Evolutionary conservation across 768 basidiomycete genomes (phyloP).

Genomic region (Agrocybe chaxingu): DNA sequence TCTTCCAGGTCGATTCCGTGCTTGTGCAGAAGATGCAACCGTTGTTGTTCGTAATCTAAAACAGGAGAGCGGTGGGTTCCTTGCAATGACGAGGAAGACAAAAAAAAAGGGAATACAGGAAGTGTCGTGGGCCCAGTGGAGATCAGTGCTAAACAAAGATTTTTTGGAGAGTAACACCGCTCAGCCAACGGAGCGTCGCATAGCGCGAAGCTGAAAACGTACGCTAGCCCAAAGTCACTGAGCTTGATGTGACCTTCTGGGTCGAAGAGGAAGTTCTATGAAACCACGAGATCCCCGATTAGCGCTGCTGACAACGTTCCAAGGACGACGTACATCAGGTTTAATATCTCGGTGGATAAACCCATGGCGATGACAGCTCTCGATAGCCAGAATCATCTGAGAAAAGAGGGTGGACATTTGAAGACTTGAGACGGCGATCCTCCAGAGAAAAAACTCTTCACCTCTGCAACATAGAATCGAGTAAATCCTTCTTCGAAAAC

Average conservation of each 20-base stretch:
- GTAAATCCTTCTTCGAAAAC: conserved; percentile 90
- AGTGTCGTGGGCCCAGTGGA: conserved; percentile 97
- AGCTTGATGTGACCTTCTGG: conserved; percentile 91
- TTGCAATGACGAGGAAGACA: conserved; percentile 11
- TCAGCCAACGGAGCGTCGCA: not conserved
- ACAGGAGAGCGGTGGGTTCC: conserved; percentile 14
- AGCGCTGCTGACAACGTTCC: conserved; percentile 14
- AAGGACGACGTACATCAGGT: conserved; percentile 65
- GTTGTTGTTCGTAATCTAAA: conserved; percentile 91
- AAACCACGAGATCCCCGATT: conserved; percentile 12
- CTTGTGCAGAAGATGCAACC: conserved; percentile 82
- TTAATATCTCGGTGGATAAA: conserved; percentile 99
- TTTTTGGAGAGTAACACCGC: conserved; percentile 8
- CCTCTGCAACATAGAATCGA: conserved; percentile 94
- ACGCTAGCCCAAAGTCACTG: conserved; percentile 95
- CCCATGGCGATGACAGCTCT: conserved; percentile 89
- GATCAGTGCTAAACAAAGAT: conserved; percentile 60
- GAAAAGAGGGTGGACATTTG: conserved; percentile 13
- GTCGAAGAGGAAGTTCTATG: conserved; percentile 92
- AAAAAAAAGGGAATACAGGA: conserved; percentile 50
- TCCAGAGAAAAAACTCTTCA: conserved; percentile 24
- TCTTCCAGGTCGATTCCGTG: conserved; percentile 96
- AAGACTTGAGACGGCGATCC: conserved; percentile 10
- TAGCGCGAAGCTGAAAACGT: conserved; percentile 36
- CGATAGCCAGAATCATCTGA: conserved; percentile 92